Base-by-base conservation (phyloP, 2,329 filamentous ascomycete species). In the Botrytis elliptica region DNA sequence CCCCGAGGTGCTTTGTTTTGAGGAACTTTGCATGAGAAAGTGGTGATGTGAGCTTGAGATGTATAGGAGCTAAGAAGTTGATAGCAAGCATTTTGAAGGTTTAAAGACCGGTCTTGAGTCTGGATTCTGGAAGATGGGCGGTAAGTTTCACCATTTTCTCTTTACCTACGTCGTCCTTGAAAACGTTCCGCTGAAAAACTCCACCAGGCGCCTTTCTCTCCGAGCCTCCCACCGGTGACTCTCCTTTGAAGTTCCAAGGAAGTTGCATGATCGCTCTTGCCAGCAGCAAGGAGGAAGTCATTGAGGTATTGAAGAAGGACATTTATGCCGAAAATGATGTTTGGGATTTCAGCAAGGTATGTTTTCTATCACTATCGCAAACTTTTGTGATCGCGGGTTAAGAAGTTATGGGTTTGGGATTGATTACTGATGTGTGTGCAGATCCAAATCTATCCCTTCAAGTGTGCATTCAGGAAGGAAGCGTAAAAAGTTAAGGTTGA, bases 301-400 rank as follows among this genome's bases (percentile, higher is more conserved):
- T 91, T 59, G 87, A 91, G 78, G 80, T 87, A 70, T 81, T 97
- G 65, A 88, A 88, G 82, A 86, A 88, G 67, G 94, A 97, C 83
- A 84, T 94, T 16, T 97, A 97, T 83, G 85, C 86, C 16, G 86
- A 84, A 75, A 86, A 83, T 62, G 93, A 90, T 0, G 94, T 97
- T 14, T 97, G 94, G 94, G 93, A 97, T 84, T 80, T 92, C 74
- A 88, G 90, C 52, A 92, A 92, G 78, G 89, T 89, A 72, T 71
- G 77, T 75, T 63, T n/a, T 55, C 22, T 29, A 60, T 38, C 38
- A 33, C 36, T 57, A n/a, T 44, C 49, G 36, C 49, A 33, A 42
- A 57, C 3, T 10, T 16, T 69, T 18, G n/a, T 16, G 38, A n/a
- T 44, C 10, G 38, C 29, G 52, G 4, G 29, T 8, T 22, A 57